Evolutionary conservation across 768 basidiomycete species (phyloP).

Genomic region (Crepidotus variabilis): DNA sequence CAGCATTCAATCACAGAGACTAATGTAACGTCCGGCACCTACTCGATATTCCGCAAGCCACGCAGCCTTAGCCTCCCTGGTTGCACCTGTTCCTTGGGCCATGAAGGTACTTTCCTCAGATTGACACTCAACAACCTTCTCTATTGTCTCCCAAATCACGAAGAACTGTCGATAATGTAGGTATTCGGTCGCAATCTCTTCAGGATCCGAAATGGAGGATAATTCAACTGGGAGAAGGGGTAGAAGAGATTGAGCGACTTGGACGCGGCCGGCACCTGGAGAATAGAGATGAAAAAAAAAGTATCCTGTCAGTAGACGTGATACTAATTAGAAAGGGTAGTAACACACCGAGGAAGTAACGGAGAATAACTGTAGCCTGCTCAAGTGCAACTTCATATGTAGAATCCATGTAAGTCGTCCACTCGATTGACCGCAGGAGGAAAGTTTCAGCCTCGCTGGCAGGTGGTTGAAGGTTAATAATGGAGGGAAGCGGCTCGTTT

Average conservation of each 20-base stretch:
- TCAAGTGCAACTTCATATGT: slow-evolving; percentile 79
- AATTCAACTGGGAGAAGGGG: slow-evolving; percentile 63
- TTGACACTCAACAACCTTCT: slow-evolving; percentile 57
- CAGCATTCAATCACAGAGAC: neutral
- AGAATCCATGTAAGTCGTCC: slow-evolving; percentile 76
- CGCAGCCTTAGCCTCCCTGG: slow-evolving; percentile 48
- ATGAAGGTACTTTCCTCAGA: slow-evolving; percentile 35
- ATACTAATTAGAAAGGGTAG: neutral
- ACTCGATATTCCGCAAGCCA: slow-evolving; percentile 72
- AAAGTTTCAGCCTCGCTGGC: slow-evolving; percentile 57
- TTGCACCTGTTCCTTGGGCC: slow-evolving; percentile 41
- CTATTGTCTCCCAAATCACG: slow-evolving; percentile 64
- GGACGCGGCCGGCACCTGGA: slow-evolving; percentile 69
- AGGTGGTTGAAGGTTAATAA: slow-evolving; percentile 52
- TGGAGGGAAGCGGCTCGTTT: slow-evolving; percentile 56
- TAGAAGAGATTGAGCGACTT: slow-evolving; percentile 59
- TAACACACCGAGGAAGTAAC: slow-evolving; percentile 81
- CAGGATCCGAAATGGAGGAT: slow-evolving; percentile 57
- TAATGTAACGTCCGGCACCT: slow-evolving; percentile 11
- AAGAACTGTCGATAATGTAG: slow-evolving; percentile 82
- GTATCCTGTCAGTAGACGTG: neutral
- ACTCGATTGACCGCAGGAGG: slow-evolving; percentile 86
- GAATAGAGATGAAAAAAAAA: too few relatives aligned
- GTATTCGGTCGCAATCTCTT: slow-evolving; percentile 71
- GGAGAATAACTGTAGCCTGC: slow-evolving; percentile 83